Base-by-base conservation (phyloP, 352 stramenopile genomes). In the Globisporangium lucens region DNA sequence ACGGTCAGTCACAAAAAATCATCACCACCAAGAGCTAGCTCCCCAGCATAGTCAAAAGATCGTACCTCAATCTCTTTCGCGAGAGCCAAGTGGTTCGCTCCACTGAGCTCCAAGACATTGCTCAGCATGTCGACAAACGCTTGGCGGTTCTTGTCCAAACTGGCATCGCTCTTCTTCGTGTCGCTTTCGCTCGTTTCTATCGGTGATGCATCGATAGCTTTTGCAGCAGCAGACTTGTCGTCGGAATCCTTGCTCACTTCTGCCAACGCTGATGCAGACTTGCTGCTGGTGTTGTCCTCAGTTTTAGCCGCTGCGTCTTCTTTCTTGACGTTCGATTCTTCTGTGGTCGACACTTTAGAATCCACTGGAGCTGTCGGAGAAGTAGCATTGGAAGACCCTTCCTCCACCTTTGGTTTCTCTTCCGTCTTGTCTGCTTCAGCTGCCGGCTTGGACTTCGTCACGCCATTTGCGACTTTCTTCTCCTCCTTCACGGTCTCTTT, bases 41-140 rank as follows among this genome's bases (percentile, higher is more conserved):
- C 38, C 1, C 36, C 36, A 52, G 36, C 13, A 24, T 20, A 35
- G 15, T n/a, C 55, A 57, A 29, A 22, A 6, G 1, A 51, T 7
- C 56, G 41, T 68, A 91, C 84, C 78, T 94, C 85, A 61, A 94
- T 91, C 61, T 90, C 80, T 10, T 79, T 79, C n/a, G 85, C 80
- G 41, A 91, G 63, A 15, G 87, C 69, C 12, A 61, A 61, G 52
- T 79, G 73, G 17, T 68, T 64, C 27, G 74, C 57, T 20, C 81
- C 79, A 51, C 80, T 76, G 5, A 75, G 61, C 17, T 78, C 73
- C n/a, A 93, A 67, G 12, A 85, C 75, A 33, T 83, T 78, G 58
- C 82, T 82, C 57, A 93, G 74, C 82, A 91, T 90, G 10, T 89
- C 83, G 22, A 90, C 77, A 63, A 87, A 89, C 7, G 75, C 76